Evolutionary conservation across 805 yeast genomes (phyloP).

Genomic region (Saccharomycopsis schoenii): DNA sequence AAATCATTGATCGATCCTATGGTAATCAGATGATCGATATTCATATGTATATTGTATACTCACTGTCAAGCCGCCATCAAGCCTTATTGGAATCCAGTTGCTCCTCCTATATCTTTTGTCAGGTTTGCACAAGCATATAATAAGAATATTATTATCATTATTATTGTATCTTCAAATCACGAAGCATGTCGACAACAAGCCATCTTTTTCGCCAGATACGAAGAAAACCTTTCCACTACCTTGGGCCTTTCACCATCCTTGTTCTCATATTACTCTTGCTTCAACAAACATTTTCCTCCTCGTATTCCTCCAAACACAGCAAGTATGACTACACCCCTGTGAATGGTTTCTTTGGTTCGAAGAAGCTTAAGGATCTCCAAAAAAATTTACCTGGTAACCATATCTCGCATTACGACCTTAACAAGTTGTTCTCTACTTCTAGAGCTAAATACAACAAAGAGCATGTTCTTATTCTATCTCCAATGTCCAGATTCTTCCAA

Average conservation of each 20-base stretch:
- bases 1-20: too few relatives aligned
- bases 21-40: too few relatives aligned
- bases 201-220: conserved; percentile 43
- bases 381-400: conserved; percentile 60
- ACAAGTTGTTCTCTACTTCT: conserved; percentile 61
- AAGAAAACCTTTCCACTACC: conserved; percentile 42
- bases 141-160: too few relatives aligned
- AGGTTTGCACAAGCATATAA: too few relatives aligned
- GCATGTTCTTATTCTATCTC: conserved; percentile 77
- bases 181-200: conserved; percentile 18
- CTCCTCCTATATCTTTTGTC: too few relatives aligned
- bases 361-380: background rate
- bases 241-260: conserved; percentile 38
- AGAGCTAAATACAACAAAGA: conserved; percentile 70
- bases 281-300: conserved; percentile 25
- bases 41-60: too few relatives aligned
- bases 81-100: background rate
- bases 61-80: background rate
- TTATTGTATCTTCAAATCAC: too few relatives aligned
- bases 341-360: conserved; percentile 35
- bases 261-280: conserved; percentile 34
- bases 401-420: conserved; percentile 76
- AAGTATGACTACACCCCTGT: conserved; percentile 40
- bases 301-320: conserved; percentile 21
- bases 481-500: conserved; percentile 77